Conservation (phyloP, 768 basidiomycete species). For the Calvatia gigantea region DNA sequence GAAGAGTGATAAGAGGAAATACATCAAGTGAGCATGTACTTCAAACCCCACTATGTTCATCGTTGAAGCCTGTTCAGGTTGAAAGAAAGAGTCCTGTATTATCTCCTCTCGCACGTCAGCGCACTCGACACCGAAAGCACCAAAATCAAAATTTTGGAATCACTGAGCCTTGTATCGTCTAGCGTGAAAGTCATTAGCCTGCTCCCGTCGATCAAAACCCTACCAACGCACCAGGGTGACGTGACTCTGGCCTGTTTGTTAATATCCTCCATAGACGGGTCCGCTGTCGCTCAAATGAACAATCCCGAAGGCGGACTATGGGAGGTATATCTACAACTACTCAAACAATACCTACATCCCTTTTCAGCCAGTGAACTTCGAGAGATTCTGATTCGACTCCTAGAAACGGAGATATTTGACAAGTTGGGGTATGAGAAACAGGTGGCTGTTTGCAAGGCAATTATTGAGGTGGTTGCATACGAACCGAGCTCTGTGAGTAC, state of each 20-base stretch:
- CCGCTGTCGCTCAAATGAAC: constrained; percentile 43
- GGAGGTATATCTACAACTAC: constrained; percentile 41
- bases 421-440: constrained; percentile 50
- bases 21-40: constrained; percentile 40
- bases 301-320: constrained; percentile 41
- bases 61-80: constrained; percentile 40
- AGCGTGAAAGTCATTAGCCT: constrained; percentile 48
- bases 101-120: constrained; percentile 74
- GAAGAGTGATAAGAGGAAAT: constrained; percentile 54
- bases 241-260: constrained; percentile 32
- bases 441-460: constrained; percentile 46
- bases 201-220: constrained; percentile 49
- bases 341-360: constrained; percentile 42
- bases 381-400: constrained; percentile 34
- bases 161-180: constrained; percentile 44
- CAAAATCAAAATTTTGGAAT: constrained; percentile 51
- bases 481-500: constrained; percentile 46
- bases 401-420: constrained; percentile 56
- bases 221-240: constrained; percentile 27
- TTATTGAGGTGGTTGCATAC: constrained; percentile 52
- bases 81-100: constrained; percentile 70
- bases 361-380: constrained; percentile 43
- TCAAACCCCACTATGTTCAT: background rate
- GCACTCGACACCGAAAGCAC: constrained; percentile 46
- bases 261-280: constrained; percentile 50